Percentiles rank a stretch among this genome's conserved stretches.
These are phyloP conservation scores for Pouteria glomerata DNA, from an alignment of 148 eudicot species.

Conservation along the genomic window DNA sequence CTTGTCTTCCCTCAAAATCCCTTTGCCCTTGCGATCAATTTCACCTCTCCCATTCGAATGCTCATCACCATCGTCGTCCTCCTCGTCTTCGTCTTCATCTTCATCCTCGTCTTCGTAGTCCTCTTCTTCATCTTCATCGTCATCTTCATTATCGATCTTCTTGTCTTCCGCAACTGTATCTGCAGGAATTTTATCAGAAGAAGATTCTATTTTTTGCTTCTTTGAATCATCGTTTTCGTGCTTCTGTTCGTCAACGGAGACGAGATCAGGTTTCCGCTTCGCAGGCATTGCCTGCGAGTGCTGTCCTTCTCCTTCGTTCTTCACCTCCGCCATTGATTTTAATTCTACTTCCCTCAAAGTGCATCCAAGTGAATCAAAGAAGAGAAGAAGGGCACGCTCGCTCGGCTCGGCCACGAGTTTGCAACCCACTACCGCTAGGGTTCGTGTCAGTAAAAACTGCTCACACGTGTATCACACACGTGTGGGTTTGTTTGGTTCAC, in stretches of 20 bases:
- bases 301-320: conserved; percentile 26
- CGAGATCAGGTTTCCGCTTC: conserved; percentile 36
- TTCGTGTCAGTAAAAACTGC: too few species aligned
- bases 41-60: conserved; percentile 24
- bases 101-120: conserved; percentile 14
- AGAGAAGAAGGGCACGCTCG: too few species aligned
- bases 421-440: too few species aligned
- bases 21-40: conserved; percentile 67
- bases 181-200: neutral
- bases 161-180: neutral
- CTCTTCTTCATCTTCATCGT: conserved; percentile 14
- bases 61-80: conserved; percentile 18
- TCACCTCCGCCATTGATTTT: conserved; percentile 44
- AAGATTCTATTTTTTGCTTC: conserved; percentile 25
- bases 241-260: neutral
- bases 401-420: too few species aligned
- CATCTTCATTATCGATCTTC: neutral
- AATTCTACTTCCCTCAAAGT: neutral
- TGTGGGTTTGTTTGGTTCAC: too few species aligned
- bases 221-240: conserved; percentile 2
- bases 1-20: conserved; percentile 52
- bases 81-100: conserved; percentile 11
- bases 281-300: conserved; percentile 24
- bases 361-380: too few species aligned
- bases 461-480: too few species aligned